Percentiles rank a stretch among this genome's conserved stretches.
Conservation (phyloP, 805 yeast genomes). For the Hanseniaspora lindneri region DNA sequence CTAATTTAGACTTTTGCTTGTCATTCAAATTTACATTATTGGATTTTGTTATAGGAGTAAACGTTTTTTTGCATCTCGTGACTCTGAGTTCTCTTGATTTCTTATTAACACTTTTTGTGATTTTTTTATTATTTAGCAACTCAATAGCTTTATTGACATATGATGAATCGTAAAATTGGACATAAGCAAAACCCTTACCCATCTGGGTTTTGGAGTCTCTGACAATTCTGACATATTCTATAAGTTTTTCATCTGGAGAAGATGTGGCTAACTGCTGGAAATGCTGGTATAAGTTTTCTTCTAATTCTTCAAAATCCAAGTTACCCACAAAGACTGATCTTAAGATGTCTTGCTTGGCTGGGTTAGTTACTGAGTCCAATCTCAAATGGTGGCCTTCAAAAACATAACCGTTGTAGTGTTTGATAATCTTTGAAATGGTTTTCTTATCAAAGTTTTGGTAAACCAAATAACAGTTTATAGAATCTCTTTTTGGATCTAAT, state of each 20-base stretch:
- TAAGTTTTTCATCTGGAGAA: conserved; percentile 31
- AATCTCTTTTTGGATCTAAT: conserved; percentile 62
- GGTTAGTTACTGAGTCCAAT: conserved; percentile 89
- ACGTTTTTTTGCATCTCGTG: conserved; percentile 45
- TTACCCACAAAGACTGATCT: conserved; percentile 87
- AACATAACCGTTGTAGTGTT: conserved; percentile 50
- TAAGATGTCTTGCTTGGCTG: conserved; percentile 71
- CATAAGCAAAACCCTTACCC: conserved; percentile 96
- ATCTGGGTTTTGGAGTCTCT: conserved; percentile 88
- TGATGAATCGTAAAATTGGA: conserved; percentile 67
- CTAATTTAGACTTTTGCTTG: conserved; percentile 61
- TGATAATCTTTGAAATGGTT: conserved; percentile 22
- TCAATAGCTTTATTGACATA: conserved; percentile 67
- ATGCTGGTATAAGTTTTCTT: conserved; percentile 77
- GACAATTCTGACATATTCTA: conserved; percentile 79
- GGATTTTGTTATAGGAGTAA: conserved; percentile 19
- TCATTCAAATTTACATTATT: conserved; percentile 37
- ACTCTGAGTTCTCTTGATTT: conserved; percentile 60
- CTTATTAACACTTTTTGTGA: conserved; percentile 24
- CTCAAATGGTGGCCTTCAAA: conserved; percentile 68
- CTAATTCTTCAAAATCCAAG: conserved; percentile 82
- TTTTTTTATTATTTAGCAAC: conserved; percentile 57
- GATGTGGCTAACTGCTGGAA: conserved; percentile 40
- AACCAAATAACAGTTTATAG: conserved; percentile 82
- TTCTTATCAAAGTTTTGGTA: conserved; percentile 43